Evolutionary conservation across 1,284 basidiomycete genomes (phyloP), one percentile per base, ranked within the genome.

Genomic region (Malassezia arunalokei): DNA sequence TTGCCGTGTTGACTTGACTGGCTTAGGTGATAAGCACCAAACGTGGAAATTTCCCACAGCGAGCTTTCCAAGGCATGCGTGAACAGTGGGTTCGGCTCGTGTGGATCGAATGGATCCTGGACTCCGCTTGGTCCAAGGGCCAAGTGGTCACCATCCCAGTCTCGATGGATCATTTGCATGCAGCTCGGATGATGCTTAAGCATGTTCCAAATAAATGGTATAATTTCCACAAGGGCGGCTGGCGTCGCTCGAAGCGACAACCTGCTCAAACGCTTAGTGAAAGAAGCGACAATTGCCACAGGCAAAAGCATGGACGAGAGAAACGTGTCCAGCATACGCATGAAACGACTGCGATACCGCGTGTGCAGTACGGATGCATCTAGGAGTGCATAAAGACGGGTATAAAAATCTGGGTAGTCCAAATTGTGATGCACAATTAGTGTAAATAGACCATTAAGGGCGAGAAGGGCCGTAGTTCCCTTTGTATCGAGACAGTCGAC

Each of bases 391-490:
- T 98, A 98, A 3, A 99, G 79, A n/a, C 85, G 82, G 4, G 83
- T 85, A 77, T 95, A 99, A 76, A 99, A 96, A 8, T 83, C 83
- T 3, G 94, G 92, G 68, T 94, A 96, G 71, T 96, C 91, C 30
- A 98, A 78, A 68, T 96, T 95, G 74, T 95, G 91, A 50, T 87
- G 82, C 47, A 82, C 85, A 76, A 98, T 95, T 57, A 99, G 79
- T 6, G 85, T 81, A 71, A 90, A 98, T 45, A 98, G 76, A 0
- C 86, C 85, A 66, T 96, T 96, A 62, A 98, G 79, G 4, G 88
- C 89, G 40, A 96, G 77, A 50, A 98, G 78, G 3, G 88, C 90
- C n/a, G 86, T 81, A 0, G 83, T 81, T 1, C 87, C 90, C 3
- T 58, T 57, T 6, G 63, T 56, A 50, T 68, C 90, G 32, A 94